A percentile compares a stretch with the other conserved stretches of the same genome.
Evolutionary conservation across 1,284 basidiomycete genomes (phyloP).

Genomic region (Vanrija sp.): DNA sequence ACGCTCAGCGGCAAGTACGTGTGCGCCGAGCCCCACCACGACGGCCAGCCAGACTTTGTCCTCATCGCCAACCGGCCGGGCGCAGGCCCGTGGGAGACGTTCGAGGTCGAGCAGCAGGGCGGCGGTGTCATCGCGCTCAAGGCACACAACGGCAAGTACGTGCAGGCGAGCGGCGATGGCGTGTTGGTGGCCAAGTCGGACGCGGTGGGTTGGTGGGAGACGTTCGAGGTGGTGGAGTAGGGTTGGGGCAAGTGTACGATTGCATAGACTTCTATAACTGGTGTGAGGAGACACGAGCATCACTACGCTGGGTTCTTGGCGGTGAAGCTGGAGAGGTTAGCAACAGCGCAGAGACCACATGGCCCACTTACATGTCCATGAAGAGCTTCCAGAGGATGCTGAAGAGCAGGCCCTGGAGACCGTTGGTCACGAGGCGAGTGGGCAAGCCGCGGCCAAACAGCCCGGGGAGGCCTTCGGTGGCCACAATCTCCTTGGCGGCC

Average conservation of each 20-base stretch:
- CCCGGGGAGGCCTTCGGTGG: slow-evolving; percentile 60
- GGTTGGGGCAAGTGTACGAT: neutral
- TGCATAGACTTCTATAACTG: neutral
- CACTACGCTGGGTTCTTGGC: too few species aligned
- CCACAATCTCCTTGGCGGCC: slow-evolving; percentile 58
- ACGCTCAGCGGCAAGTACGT: slow-evolving; percentile 8
- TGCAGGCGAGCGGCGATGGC: slow-evolving; percentile 6
- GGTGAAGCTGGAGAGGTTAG: too few species aligned
- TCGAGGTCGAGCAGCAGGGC: neutral
- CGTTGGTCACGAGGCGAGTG: slow-evolving; percentile 77
- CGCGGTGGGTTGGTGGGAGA: slow-evolving; percentile 16
- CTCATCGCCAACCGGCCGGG: slow-evolving; percentile 3
- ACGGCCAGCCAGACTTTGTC: neutral
- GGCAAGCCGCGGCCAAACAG: slow-evolving; percentile 79
- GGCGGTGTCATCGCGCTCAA: slow-evolving; percentile 1
- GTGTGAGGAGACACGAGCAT: too few species aligned
- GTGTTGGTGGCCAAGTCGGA: slow-evolving; percentile 3
- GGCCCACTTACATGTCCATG: slow-evolving; percentile 62
- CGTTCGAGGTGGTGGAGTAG: slow-evolving; percentile 11
- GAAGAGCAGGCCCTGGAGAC: slow-evolving; percentile 79
- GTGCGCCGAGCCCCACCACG: neutral
- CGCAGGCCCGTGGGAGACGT: slow-evolving; percentile 1
- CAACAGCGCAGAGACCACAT: too few species aligned
- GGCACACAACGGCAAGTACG: slow-evolving; percentile 11
- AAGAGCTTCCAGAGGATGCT: slow-evolving; percentile 79